These are phyloP conservation scores for Fusarium pseudonygamai DNA, from an alignment of 2,329 filamentous ascomycete species.

Conservation along the genomic window DNA sequence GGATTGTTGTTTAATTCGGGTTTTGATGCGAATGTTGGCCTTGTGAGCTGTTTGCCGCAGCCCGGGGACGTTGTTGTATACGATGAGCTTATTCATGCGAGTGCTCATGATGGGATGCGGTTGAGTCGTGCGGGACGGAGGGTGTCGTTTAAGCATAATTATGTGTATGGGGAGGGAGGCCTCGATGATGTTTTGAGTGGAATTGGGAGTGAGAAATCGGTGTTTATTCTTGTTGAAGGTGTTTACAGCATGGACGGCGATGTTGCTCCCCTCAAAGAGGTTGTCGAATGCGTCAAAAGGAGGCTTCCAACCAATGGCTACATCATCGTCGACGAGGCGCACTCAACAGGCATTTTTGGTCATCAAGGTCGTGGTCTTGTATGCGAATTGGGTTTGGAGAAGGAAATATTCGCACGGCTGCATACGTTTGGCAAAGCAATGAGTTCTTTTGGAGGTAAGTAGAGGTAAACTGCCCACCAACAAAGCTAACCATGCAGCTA, in stretches of 20 bases:
- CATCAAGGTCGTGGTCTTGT: slow-evolving; percentile 66
- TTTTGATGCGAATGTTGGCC: slow-evolving; percentile 72
- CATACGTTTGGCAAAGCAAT: slow-evolving; percentile 76
- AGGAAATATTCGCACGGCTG: slow-evolving; percentile 65
- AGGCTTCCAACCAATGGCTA: slow-evolving; percentile 69
- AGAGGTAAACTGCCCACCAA: accelerated
- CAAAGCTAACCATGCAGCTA: slow-evolving; percentile 44
- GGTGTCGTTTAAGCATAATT: slow-evolving; percentile 68
- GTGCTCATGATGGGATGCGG: slow-evolving; percentile 80
- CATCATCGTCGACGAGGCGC: slow-evolving; percentile 74
- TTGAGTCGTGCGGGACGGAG: slow-evolving; percentile 63
- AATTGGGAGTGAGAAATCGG: slow-evolving; percentile 54
- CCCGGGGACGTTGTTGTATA: slow-evolving; percentile 72
- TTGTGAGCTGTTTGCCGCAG: slow-evolving; percentile 69
- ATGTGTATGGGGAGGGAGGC: slow-evolving; percentile 45
- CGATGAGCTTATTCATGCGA: slow-evolving; percentile 81
- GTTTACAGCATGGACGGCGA: slow-evolving; percentile 90
- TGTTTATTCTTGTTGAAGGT: slow-evolving; percentile 76
- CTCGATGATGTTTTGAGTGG: slow-evolving; percentile 45
- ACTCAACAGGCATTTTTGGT: slow-evolving; percentile 71
- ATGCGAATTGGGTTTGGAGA: slow-evolving; percentile 63
- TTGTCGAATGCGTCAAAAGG: slow-evolving; percentile 66
- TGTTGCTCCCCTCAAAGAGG: slow-evolving; percentile 68
- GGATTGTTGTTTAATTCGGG: slow-evolving; percentile 67
- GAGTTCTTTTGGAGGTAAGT: slow-evolving; percentile 74